Conservation (phyloP, 2,329 filamentous ascomycete species). For the Calonectria multiphialidica region DNA sequence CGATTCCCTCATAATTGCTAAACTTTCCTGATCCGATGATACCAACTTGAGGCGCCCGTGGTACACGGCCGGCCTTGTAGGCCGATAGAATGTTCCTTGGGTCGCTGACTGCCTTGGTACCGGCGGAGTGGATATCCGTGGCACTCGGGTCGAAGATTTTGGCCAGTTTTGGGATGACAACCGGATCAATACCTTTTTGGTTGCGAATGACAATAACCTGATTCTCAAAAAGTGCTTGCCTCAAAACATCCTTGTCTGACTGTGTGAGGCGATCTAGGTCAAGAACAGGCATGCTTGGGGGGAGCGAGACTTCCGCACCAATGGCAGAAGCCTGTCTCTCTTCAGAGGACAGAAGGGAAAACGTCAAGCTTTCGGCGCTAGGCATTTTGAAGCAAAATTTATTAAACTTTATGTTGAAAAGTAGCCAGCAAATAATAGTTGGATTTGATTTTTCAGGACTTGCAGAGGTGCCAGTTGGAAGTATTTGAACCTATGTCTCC, state of each 20-base stretch:
- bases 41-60: slow-evolving; percentile 6
- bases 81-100: slow-evolving; percentile 11
- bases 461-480: neutral
- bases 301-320: slow-evolving; percentile 4
- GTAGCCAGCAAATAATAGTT: neutral
- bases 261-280: neutral
- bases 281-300: neutral
- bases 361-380: neutral
- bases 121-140: slow-evolving; percentile 17
- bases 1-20: slow-evolving; percentile 7
- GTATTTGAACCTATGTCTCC: neutral
- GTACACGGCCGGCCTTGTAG: slow-evolving; percentile 10
- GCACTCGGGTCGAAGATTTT: slow-evolving; percentile 12
- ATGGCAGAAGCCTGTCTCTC: slow-evolving; percentile 12
- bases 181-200: slow-evolving; percentile 14
- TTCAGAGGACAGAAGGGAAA: neutral
- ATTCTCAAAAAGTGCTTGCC: slow-evolving; percentile 15
- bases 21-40: slow-evolving; percentile 10
- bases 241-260: neutral
- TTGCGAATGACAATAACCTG: slow-evolving; percentile 19
- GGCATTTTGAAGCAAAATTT: neutral
- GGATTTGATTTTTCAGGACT: neutral
- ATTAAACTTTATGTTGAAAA: neutral
- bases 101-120: slow-evolving; percentile 11
- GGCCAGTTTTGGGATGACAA: neutral